phyloP scores from a whole-genome alignment of 139 green algal species.

The Gonium pectorale region DNA sequence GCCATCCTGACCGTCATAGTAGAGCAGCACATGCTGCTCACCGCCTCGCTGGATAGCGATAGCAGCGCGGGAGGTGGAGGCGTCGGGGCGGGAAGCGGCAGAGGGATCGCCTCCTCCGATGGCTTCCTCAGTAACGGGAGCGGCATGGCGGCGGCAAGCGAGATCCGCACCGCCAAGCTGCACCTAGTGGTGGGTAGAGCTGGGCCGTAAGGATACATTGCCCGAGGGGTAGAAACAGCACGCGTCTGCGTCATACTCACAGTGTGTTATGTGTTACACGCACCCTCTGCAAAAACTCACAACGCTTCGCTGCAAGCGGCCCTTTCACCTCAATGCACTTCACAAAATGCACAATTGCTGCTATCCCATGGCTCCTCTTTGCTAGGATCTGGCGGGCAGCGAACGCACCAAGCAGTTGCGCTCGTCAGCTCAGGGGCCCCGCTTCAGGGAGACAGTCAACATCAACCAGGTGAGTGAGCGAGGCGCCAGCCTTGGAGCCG shows the following conservation, averaged over 20 bases:
- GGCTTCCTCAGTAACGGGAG: not conserved
- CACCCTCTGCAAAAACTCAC: no score
- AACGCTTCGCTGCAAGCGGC: no score
- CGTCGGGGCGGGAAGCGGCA: not conserved
- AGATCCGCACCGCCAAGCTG: constrained; percentile 51
- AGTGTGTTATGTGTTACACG: no score
- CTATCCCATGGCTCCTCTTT: no score
- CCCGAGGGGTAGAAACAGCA: no score
- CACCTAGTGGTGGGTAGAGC: constrained; percentile 61
- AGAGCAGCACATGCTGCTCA: constrained; percentile 46
- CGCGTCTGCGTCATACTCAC: no score
- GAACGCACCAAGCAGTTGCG: constrained; percentile 59
- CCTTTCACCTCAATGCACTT: no score
- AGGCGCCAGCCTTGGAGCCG: no score
- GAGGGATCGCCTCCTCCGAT: not conserved
- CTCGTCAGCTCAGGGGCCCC: constrained; percentile 29
- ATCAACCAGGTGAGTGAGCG: constrained; percentile 76
- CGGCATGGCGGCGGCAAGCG: not conserved
- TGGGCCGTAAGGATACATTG: no score
- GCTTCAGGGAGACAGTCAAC: constrained; percentile 69
- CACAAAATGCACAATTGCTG: no score
- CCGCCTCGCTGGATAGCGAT: not conserved
- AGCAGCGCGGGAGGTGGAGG: not conserved
- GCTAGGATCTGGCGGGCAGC: constrained; percentile 62
- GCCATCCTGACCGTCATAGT: constrained; percentile 71